Evolutionary conservation across 805 yeast species (phyloP), one percentile per base, ranked within the genome.

Genomic region (Suhomyces xylopsoci): DNA sequence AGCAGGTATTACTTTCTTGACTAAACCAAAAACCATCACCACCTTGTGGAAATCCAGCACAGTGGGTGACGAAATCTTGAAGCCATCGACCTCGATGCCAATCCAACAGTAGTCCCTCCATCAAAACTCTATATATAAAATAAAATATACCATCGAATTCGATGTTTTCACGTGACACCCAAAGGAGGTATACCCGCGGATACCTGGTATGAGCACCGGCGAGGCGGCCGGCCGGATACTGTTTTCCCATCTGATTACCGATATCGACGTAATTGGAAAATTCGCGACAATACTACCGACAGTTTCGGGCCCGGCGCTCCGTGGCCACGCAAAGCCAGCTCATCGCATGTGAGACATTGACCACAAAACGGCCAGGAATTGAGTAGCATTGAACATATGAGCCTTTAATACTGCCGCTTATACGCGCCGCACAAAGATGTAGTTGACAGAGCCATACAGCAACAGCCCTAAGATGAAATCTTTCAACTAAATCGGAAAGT

Each of bases 11-110:
- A 76, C 83, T 51, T 86, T 86, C 71, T 76, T 85, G 71, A 86
- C 92, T 32, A 85, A 84, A 73, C 82, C 87, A 61, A 87, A 86
- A 77, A 87, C 92, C 24, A 85, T 86, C 52, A 87, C 92, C 19
- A 67, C 83, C 28, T 79, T 80, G 55, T 86, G 92, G 92, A 78
- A 80, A 61, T 71, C 81, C 26, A 79, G 77, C 62, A 75, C 76
- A 48, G 79, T 80, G 30, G 72, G 66, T 12, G 77, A 71, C 10
- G 78, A 77, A 57, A 66, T 71, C 41, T 66, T 69, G 57, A 78
- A 76, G 63, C 85, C 88, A 10, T 73, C 83, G 20, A 85, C 87
- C 10, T 73, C 82, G 10, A 85, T 85, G 90, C 91, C 91, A 28
- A 81, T 82, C 32, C 90, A 85, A 53, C 66, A 73, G 47, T 79